Percentiles rank a stretch among this genome's conserved stretches.
Evolutionary conservation across 805 yeast genomes (phyloP).

Genomic region (Clavispora fructus): DNA sequence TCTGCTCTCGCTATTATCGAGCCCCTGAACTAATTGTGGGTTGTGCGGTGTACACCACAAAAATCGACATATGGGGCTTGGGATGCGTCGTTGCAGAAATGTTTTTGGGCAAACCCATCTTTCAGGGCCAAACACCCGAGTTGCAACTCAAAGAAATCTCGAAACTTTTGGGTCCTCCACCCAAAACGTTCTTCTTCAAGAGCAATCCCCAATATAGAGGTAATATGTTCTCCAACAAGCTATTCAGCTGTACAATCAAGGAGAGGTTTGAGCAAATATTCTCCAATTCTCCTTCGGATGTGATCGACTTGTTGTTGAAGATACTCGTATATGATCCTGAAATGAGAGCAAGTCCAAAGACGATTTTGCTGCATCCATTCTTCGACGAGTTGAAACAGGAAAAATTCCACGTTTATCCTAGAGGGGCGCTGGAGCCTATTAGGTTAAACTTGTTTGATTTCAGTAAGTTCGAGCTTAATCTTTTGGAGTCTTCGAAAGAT

Average conservation of each 20-base stretch:
- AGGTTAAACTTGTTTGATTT: conserved; percentile 58
- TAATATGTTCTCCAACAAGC: conserved; percentile 61
- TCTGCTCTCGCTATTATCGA: conserved; percentile 91
- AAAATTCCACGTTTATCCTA: conserved; percentile 48
- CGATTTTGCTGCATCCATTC: conserved; percentile 82
- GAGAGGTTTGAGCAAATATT: conserved; percentile 46
- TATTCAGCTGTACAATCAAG: conserved; percentile 50
- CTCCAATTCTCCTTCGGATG: conserved; percentile 72
- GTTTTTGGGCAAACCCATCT: conserved; percentile 87
- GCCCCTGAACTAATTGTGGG: conserved; percentile 97
- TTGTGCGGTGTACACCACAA: conserved; percentile 77
- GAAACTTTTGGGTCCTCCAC: conserved; percentile 85
- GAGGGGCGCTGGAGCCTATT: conserved; percentile 42
- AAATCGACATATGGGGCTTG: conserved; percentile 95
- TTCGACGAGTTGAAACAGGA: conserved; percentile 76
- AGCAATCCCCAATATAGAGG: conserved; percentile 75
- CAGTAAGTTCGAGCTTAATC: conserved; percentile 60
- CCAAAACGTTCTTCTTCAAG: conserved; percentile 60
- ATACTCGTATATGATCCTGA: conserved; percentile 90
- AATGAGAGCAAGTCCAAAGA: conserved; percentile 69
- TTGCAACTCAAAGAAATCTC: conserved; percentile 87
- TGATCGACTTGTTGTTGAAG: conserved; percentile 75
- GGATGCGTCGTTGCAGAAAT: conserved; percentile 97
- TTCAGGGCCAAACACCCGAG: conserved; percentile 88
- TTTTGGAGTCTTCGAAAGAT: conserved; percentile 36